These are phyloP conservation scores for Phytophthora palmivora DNA, from an alignment of 352 stramenopile genomes.

Conservation along the genomic window DNA sequence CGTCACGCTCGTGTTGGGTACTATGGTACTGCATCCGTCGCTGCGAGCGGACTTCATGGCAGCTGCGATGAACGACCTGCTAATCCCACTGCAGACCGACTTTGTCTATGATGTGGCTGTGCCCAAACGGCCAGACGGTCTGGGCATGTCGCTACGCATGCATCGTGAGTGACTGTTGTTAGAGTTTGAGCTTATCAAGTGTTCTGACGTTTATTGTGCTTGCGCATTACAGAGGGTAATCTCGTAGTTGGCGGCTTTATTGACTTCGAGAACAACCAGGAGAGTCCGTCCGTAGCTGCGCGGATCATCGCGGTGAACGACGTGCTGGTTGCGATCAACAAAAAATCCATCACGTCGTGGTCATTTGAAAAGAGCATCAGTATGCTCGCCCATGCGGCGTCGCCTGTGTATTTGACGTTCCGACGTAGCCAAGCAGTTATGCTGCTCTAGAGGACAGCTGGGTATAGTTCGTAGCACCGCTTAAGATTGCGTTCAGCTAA, in stretches of 20 bases:
- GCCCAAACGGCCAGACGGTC: conserved; percentile 77
- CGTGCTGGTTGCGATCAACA: conserved; percentile 87
- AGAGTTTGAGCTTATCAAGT: background rate
- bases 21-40: conserved; percentile 77
- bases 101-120: conserved; percentile 86
- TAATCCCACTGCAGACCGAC: conserved; percentile 80
- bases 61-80: conserved; percentile 84
- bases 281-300: conserved; percentile 80
- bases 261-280: conserved; percentile 81
- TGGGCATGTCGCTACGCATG: conserved; percentile 90
- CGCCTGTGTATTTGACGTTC: conserved; percentile 88
- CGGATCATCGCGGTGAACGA: conserved; percentile 83
- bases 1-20: conserved; percentile 67
- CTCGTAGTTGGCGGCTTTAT: conserved; percentile 84
- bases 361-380: conserved; percentile 90
- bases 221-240: conserved; percentile 60
- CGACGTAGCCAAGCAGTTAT: conserved; percentile 66
- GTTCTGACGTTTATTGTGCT: conserved; percentile 15
- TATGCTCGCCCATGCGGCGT: conserved; percentile 78
- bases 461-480: background rate
- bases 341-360: conserved; percentile 86
- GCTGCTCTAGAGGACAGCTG: conserved; percentile 50
- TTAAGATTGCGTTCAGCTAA: conserved; percentile 11
- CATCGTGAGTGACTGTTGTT: conserved; percentile 54
- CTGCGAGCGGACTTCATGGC: conserved; percentile 83